Evolutionary conservation across 495 filamentous ascomycete species (phyloP), one percentile per base, ranked within the genome.

Genomic region (Xylaria scruposa): DNA sequence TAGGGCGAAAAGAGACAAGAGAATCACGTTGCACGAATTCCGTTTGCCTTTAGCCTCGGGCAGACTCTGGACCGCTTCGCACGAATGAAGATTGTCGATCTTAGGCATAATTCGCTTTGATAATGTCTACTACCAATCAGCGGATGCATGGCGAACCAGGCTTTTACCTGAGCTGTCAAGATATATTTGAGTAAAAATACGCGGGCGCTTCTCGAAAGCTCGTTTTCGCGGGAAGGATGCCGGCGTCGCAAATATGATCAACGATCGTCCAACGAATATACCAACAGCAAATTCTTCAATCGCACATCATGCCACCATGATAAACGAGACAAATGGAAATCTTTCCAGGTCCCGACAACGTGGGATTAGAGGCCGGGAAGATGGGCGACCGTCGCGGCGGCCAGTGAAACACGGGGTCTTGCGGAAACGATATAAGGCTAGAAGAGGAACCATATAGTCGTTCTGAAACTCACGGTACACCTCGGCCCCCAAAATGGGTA

Each of bases 201-300:
- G 68, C 44, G 59, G 38, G 42, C 49, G 64, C 60, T 70, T 26
- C 38, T 53, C 69, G 71, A 74, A 74, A 62, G 72, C 61, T 67
- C 59, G 53, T 53, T 66, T 13, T 24, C 29, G 56, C 69, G 53
- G 56, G 71, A 70, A 75, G 73, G 75, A 77, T 73, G 59, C 56
- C 58, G 67, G 71, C 56, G 65, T 70, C 54, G 33, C 68, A 61
- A 44, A 54, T 42, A 17, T 42, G 51, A 56, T 51, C 21, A 56
- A 56, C 19, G 33, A 54, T 12, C 33, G 5, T 42, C 65, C 51
- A 56, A 56, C 24, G 31, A 56, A 67, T 44, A 13, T 42, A 67
- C 65, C 49, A 67, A 67, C 65, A 67, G 7, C 36, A 26, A 0
- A 17, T 29, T 29, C 3, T 8, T 56, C 33, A 4, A 54, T 12